Percentiles rank a stretch among this genome's conserved stretches.
phyloP scores from a whole-genome alignment of 1,284 basidiomycete genomes.

The Porodaedalea pini region DNA sequence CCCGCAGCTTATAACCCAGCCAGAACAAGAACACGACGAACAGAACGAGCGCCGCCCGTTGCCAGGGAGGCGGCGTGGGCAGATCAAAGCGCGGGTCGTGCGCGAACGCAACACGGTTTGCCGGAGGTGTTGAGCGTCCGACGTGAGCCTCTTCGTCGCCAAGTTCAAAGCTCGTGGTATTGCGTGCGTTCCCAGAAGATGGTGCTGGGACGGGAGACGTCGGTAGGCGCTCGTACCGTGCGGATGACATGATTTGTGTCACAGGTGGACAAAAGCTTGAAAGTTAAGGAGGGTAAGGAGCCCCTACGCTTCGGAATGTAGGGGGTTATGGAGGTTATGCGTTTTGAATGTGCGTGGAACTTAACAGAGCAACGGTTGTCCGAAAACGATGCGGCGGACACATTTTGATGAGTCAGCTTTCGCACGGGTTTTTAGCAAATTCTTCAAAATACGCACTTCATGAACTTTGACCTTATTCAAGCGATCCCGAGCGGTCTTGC shows the following conservation, averaged over 20 bases:
- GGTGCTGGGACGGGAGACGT: constrained; percentile 2
- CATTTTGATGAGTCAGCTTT: no score
- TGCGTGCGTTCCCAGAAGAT: background rate
- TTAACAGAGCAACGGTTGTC: no score
- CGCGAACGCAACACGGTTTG: constrained; percentile 12
- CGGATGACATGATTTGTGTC: constrained; percentile 15
- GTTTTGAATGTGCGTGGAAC: no score
- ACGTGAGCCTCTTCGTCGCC: constrained; percentile 14
- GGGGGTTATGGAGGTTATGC: no score
- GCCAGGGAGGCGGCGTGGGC: constrained; percentile 43
- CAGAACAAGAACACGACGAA: constrained; percentile 43
- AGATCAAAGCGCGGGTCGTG: constrained; percentile 43
- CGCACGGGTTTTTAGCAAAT: no score
- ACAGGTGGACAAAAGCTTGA: no score
- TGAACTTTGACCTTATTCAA: no score
- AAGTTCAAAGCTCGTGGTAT: constrained; percentile 9
- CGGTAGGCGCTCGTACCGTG: constrained; percentile 18
- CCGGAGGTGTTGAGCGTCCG: background rate
- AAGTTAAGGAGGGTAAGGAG: no score
- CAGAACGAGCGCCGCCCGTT: constrained; percentile 43
- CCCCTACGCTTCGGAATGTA: no score
- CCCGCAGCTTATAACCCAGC: constrained; percentile 37
- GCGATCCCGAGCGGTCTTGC: no score
- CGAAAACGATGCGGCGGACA: no score
- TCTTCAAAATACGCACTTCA: no score